Evolutionary conservation across 2,329 filamentous ascomycete genomes (phyloP).

Genomic region (Hirsutella rhossiliensis): DNA sequence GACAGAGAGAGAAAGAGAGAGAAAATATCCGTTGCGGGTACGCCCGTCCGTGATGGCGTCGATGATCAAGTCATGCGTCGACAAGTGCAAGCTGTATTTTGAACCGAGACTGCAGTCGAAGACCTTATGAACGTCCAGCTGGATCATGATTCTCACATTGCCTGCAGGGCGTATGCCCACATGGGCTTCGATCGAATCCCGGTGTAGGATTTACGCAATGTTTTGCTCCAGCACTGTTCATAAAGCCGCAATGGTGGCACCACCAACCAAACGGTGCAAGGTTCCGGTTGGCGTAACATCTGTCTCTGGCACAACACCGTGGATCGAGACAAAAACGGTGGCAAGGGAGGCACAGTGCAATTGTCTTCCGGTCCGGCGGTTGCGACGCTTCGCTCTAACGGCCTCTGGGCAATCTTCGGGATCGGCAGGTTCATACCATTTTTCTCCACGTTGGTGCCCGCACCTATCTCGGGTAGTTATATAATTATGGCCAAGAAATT

Average conservation of each 20-base stretch:
- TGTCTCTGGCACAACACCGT: not conserved
- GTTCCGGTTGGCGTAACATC: not conserved
- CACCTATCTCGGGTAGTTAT: not conserved
- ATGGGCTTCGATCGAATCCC: not conserved
- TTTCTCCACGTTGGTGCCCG: not conserved
- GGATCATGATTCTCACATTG: not conserved
- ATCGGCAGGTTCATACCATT: not conserved
- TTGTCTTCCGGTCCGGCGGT: not conserved
- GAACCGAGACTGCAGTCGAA: too few species aligned
- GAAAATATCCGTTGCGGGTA: too few species aligned
- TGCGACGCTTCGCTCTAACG: not conserved
- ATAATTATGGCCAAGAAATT: too few species aligned
- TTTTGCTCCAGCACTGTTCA: not conserved
- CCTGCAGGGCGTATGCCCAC: not conserved
- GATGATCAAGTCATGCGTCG: too few species aligned
- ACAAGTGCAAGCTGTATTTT: too few species aligned
- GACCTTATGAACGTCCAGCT: not conserved
- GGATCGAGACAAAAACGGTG: not conserved
- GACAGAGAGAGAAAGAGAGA: too few species aligned
- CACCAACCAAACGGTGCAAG: not conserved
- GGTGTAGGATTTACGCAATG: not conserved
- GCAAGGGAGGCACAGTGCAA: not conserved
- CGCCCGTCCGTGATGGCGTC: too few species aligned
- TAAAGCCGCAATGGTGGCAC: not conserved
- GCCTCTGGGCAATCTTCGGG: not conserved